Percentiles rank a stretch among this genome's conserved stretches.
phyloP scores from a whole-genome alignment of 164 flowering plant genomes.

The Aristolochia contorta region DNA sequence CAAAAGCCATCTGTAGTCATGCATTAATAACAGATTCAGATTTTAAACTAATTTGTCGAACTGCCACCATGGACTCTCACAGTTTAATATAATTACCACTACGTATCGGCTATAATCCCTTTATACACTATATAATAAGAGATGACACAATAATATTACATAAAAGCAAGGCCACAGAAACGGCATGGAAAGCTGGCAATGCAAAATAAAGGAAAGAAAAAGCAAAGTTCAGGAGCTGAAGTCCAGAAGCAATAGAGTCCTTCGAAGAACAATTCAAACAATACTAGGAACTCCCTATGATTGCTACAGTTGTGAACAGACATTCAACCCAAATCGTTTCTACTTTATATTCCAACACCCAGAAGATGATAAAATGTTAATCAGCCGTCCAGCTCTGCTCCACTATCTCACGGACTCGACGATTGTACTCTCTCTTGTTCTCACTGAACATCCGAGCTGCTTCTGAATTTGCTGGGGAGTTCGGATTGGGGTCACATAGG shows the following conservation, averaged over 20 bases:
- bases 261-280: neutral
- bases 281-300: no score
- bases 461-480: conserved; percentile 90
- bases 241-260: neutral
- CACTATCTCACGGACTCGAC: conserved; percentile 72
- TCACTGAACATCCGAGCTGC: conserved; percentile 87
- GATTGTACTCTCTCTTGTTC: conserved; percentile 81
- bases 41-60: no score
- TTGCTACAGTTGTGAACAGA: no score
- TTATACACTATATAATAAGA: neutral
- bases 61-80: no score
- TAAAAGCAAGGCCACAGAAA: neutral
- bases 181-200: neutral
- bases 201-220: neutral
- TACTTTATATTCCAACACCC: no score
- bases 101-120: neutral
- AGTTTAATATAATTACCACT: neutral
- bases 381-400: conserved; percentile 98
- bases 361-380: conserved; percentile 12
- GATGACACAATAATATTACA: neutral
- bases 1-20: no score
- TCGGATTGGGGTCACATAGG: conserved; percentile 86
- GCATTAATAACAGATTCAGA: no score
- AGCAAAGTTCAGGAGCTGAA: no score
- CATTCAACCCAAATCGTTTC: no score